Conservation (phyloP, 2,329 filamentous ascomycete genomes). For the Xylariomycetidae sp. region DNA sequence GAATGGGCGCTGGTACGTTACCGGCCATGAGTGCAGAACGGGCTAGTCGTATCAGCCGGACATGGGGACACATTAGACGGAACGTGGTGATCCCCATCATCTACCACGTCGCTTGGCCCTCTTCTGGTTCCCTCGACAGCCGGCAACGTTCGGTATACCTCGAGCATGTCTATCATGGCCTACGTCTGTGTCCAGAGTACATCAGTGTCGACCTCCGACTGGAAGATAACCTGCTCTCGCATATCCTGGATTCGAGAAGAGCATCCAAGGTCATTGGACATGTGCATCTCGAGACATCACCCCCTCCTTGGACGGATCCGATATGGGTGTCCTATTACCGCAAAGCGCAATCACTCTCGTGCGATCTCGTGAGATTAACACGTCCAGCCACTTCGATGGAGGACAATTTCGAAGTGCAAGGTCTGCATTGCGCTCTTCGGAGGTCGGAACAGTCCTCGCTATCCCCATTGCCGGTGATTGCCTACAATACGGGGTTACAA, state of each 20-base stretch:
- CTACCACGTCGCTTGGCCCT: conserved; percentile 41
- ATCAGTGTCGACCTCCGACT: conserved; percentile 56
- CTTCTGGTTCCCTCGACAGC: conserved; percentile 15
- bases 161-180: conserved; percentile 51
- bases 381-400: conserved; percentile 50
- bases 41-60: conserved; percentile 48
- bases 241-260: conserved; percentile 45
- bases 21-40: conserved; percentile 22
- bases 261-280: conserved; percentile 57
- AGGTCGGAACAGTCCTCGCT: conserved; percentile 34
- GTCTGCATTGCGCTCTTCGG: conserved; percentile 47
- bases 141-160: conserved; percentile 37
- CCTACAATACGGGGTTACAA: conserved; percentile 57
- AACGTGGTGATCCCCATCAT: conserved; percentile 56
- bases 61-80: conserved; percentile 54
- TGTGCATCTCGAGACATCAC: conserved; percentile 35
- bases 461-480: conserved; percentile 47
- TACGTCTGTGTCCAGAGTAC: conserved; percentile 58
- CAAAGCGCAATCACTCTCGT: conserved; percentile 50
- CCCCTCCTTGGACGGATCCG: conserved; percentile 48
- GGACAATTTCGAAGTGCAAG: conserved; percentile 57
- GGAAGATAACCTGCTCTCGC: conserved; percentile 42
- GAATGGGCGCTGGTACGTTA: too few species aligned
- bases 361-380: conserved; percentile 56
- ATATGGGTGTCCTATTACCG: conserved; percentile 53